A percentile compares a stretch with the other conserved stretches of the same genome.
phyloP scores from a whole-genome alignment of 225 moss, liverwort and hornwort genomes.

The Climacium dendroides region DNA sequence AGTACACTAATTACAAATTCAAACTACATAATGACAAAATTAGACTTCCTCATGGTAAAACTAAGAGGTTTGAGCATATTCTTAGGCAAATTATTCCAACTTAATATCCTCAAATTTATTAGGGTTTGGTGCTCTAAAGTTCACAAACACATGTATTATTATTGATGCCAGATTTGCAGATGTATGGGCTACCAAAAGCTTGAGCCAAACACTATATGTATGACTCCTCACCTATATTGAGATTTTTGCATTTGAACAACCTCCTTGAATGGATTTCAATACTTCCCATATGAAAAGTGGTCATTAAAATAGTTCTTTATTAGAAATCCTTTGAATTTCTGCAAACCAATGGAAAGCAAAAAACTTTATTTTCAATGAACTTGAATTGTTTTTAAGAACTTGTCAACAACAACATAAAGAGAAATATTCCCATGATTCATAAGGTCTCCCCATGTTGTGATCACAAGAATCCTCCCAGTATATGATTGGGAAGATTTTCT shows the following conservation, averaged over 20 bases:
- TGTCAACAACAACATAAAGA: too few species aligned
- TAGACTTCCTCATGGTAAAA: accelerated
- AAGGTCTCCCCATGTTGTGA: too few species aligned
- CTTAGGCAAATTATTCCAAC: neutral
- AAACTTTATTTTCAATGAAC: neutral
- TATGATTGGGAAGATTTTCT: neutral
- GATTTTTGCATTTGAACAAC: neutral
- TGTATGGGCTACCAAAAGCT: constrained; percentile 35
- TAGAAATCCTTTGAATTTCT: neutral
- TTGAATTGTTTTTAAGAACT: neutral
- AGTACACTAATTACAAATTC: neutral
- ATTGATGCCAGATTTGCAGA: constrained; percentile 38
- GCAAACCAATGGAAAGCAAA: neutral
- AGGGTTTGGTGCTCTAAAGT: neutral
- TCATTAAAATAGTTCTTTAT: neutral
- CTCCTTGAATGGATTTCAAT: neutral
- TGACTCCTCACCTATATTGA: neutral
- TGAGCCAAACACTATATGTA: constrained; percentile 33
- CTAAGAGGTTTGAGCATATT: accelerated
- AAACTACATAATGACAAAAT: neutral
- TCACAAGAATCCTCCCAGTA: neutral
- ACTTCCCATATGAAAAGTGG: neutral
- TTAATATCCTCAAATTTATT: neutral
- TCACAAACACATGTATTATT: neutral
- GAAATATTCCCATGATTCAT: neutral